Conservation (phyloP, 2,329 filamentous ascomycete genomes). For the Phaeosphaeriaceae sp. region DNA sequence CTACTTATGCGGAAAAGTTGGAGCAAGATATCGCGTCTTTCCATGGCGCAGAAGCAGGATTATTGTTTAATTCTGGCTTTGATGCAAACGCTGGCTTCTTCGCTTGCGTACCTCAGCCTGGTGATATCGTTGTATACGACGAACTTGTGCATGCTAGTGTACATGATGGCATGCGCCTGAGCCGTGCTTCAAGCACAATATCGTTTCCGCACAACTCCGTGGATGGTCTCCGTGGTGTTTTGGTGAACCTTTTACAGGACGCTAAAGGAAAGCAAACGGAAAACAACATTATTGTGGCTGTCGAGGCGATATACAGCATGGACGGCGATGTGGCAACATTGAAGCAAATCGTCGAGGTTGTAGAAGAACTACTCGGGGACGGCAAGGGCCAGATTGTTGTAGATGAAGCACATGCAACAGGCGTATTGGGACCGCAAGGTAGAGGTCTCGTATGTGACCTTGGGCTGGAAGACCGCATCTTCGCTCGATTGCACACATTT, state of each 20-base stretch:
- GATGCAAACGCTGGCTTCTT: slow-evolving; percentile 59
- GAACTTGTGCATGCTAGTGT: slow-evolving; percentile 79
- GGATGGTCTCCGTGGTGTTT: slow-evolving; percentile 50
- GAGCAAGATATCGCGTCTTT: slow-evolving; percentile 66
- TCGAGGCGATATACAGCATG: slow-evolving; percentile 71
- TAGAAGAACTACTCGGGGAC: slow-evolving; percentile 61
- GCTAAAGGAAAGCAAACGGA: slow-evolving; percentile 18
- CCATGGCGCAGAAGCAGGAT: slow-evolving; percentile 62
- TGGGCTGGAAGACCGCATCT: slow-evolving; percentile 63
- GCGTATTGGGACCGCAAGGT: slow-evolving; percentile 63
- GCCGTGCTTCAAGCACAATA: slow-evolving; percentile 58
- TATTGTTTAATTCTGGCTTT: slow-evolving; percentile 66
- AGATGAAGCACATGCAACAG: slow-evolving; percentile 72
- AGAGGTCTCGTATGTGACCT: slow-evolving; percentile 60
- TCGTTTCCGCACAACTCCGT: slow-evolving; percentile 66
- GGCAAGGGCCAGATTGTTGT: slow-evolving; percentile 69
- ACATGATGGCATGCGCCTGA: slow-evolving; percentile 74
- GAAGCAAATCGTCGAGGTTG: slow-evolving; percentile 62
- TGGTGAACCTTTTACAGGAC: slow-evolving; percentile 19
- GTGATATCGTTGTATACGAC: slow-evolving; percentile 67
- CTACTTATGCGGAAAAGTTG: slow-evolving; percentile 62
- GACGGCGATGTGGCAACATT: slow-evolving; percentile 77
- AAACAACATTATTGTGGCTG: slow-evolving; percentile 42
- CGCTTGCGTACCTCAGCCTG: slow-evolving; percentile 54
- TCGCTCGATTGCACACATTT: slow-evolving; percentile 68